Evolutionary conservation across 805 yeast species (phyloP), one percentile per base, ranked within the genome.

Genomic region (Barnettozyma sucrosica): DNA sequence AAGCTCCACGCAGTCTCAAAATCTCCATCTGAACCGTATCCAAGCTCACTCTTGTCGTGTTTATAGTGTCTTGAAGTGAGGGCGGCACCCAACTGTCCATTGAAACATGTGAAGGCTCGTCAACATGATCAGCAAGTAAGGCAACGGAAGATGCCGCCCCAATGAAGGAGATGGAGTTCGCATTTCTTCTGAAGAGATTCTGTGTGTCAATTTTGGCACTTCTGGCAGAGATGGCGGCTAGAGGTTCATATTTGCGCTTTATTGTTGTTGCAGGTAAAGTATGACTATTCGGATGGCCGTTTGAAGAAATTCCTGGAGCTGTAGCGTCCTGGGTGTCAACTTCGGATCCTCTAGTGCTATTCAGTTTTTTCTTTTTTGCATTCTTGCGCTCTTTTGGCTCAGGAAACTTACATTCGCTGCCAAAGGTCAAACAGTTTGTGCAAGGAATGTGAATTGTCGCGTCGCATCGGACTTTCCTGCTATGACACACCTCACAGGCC

Each of bases 391-490:
- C 77, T 57, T 71, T 80, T 25, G 73, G 75, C 53, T 77, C 84
- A 1, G 89, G 90, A 44, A 84, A 71, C 30, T 70, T 68, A 66
- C 90, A 87, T 44, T 81, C 87, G 57, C 87, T 76, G 7, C 85
- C 83, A 63, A 83, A 84, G 3, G 85, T 81, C 32, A 77, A 70
- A 60, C 92, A 84, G 62, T 84, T 84, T 20, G 89, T 76, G 57
- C 86, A 80, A 0, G 85, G 85, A 58, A 71, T 69, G 46, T 68
- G 75, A 30, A 63, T 62, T 13, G 71, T 83, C 11, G 84, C 86
- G 58, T 83, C 88, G 66, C 95, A 85, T 32, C 89, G 75, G n/a
- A 85, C 93, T 57, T 85, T 85, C 32, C 93, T 70, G 7, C 83
- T 75, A 46, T 88, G 80, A 59, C 93, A 86, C n/a, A 85, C 84